Percentiles rank a stretch among this genome's conserved stretches.
These are phyloP conservation scores for Inga oerstediana DNA, from an alignment of 306 rosid species.

Conservation along the genomic window DNA sequence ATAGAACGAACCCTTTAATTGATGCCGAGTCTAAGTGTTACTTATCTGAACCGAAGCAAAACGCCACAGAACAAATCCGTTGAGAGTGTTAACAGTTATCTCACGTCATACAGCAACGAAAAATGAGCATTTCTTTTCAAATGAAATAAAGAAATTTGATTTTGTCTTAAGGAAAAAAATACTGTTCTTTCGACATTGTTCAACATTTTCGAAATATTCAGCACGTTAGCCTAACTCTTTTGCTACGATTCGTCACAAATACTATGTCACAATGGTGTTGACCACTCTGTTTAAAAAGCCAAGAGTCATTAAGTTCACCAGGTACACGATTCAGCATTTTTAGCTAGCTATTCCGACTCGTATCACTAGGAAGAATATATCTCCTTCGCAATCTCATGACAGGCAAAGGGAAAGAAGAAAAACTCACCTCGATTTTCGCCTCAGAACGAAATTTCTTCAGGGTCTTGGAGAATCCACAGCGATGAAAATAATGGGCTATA, in stretches of 20 bases:
- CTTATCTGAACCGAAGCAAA: background rate
- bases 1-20: background rate
- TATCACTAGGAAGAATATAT: background rate
- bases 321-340: background rate
- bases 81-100: background rate
- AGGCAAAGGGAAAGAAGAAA: background rate
- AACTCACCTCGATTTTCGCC: conserved; percentile 51
- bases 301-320: background rate
- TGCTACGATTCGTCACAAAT: background rate
- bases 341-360: background rate
- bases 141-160: background rate
- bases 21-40: background rate
- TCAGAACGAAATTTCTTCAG: conserved; percentile 60
- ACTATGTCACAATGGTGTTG: background rate
- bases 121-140: background rate
- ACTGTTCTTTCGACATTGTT: background rate
- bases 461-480: conserved; percentile 62
- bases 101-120: background rate
- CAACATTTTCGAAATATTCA: background rate
- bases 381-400: background rate
- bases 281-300: background rate
- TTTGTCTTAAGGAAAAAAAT: background rate
- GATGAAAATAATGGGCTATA: conserved; percentile 49
- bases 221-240: background rate
- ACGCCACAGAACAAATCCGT: background rate